Evolutionary conservation across 2,329 filamentous ascomycete species (phyloP).

Genomic region (Neurospora sp.): DNA sequence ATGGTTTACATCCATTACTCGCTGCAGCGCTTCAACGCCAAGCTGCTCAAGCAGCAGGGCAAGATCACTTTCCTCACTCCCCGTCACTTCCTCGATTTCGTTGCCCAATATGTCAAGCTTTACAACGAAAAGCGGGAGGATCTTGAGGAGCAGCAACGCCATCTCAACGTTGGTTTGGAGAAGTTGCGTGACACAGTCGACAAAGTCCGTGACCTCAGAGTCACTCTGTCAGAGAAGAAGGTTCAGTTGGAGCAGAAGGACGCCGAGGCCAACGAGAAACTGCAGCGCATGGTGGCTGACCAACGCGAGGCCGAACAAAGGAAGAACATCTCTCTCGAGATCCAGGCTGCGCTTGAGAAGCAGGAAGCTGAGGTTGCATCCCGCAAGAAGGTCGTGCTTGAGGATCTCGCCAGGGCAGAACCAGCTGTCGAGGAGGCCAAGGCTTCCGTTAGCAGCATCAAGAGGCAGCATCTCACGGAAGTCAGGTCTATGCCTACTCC

Average conservation of each 20-base stretch:
- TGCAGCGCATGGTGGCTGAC: slow-evolving; percentile 94
- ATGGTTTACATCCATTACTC: slow-evolving; percentile 99
- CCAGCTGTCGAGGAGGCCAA: slow-evolving; percentile 88
- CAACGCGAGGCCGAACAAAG: slow-evolving; percentile 90
- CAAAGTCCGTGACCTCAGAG: slow-evolving; percentile 87
- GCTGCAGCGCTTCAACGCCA: slow-evolving; percentile 77
- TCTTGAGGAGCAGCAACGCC: slow-evolving; percentile 94
- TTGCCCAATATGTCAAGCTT: slow-evolving; percentile 91
- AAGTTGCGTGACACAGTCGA: slow-evolving; percentile 95
- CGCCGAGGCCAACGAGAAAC: slow-evolving; percentile 89
- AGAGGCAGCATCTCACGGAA: slow-evolving; percentile 92
- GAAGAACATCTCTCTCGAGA: slow-evolving; percentile 78
- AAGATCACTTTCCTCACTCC: slow-evolving; percentile 89
- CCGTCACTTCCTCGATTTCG: slow-evolving; percentile 94
- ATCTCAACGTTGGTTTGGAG: slow-evolving; percentile 95
- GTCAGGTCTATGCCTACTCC: slow-evolving; percentile 95
- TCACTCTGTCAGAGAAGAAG: slow-evolving; percentile 90
- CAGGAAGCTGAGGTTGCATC: slow-evolving; percentile 81
- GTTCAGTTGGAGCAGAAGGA: slow-evolving; percentile 87
- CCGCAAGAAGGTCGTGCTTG: slow-evolving; percentile 73
- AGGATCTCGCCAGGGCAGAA: slow-evolving; percentile 82
- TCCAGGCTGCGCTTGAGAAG: slow-evolving; percentile 76
- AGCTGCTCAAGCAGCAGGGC: slow-evolving; percentile 83
- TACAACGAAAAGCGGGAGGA: slow-evolving; percentile 99
- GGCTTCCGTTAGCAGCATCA: slow-evolving; percentile 97